Conservation (phyloP, 2,329 filamentous ascomycete species). For the Ophiosphaerella korrae region DNA sequence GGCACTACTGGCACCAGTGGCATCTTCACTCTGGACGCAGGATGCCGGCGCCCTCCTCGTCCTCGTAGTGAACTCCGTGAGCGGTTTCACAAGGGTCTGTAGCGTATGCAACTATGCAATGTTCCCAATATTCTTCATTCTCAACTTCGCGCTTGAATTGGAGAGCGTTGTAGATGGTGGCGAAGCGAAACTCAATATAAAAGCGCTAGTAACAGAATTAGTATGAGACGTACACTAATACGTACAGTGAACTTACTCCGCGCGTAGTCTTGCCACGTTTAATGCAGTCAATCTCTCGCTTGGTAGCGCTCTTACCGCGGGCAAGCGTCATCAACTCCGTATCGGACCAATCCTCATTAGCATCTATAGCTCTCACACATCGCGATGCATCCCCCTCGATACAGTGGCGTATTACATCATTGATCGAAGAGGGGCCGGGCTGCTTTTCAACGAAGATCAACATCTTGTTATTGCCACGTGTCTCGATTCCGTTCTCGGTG, state of each 20-base stretch:
- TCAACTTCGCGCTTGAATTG: constrained; percentile 50
- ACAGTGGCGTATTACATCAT: constrained; percentile 49
- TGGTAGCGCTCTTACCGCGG: constrained; percentile 32
- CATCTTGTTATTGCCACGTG: constrained; percentile 23
- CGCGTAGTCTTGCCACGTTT: constrained; percentile 47
- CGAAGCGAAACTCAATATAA: constrained; percentile 56
- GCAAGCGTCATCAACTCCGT: constrained; percentile 46
- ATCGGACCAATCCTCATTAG: constrained; percentile 49
- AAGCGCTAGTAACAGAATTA: constrained; percentile 41
- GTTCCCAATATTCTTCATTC: constrained; percentile 53
- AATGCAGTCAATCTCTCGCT: constrained; percentile 54
- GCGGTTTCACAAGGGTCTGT: constrained; percentile 50
- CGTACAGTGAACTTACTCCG: constrained; percentile 46
- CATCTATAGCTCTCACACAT: constrained; percentile 52
- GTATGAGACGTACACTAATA: neutral
- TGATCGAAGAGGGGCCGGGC: constrained; percentile 38
- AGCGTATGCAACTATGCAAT: constrained; percentile 51
- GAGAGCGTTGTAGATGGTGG: constrained; percentile 53
- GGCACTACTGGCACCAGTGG: neutral
- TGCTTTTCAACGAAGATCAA: constrained; percentile 37
- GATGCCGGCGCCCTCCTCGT: constrained; percentile 10
- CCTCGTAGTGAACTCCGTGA: constrained; percentile 33
- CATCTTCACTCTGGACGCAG: neutral
- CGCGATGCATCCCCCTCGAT: constrained; percentile 51
- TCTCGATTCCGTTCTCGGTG: constrained; percentile 42